Conservation (phyloP, 2,329 filamentous ascomycete genomes). For the Xylaria sp. region DNA sequence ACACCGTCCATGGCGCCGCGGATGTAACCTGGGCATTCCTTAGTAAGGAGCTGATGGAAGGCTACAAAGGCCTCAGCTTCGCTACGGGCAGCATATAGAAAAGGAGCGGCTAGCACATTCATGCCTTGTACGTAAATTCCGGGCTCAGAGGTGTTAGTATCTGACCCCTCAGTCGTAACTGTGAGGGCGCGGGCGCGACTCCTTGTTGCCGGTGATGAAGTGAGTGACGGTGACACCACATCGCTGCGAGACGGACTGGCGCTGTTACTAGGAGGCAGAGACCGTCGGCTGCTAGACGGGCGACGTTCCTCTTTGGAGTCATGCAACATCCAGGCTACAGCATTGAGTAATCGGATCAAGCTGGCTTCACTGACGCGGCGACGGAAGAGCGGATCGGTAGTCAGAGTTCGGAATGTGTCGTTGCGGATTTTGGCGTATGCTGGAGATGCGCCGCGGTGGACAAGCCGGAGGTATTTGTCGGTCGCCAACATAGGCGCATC, state of each 20-base stretch:
- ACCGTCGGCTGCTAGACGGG: conserved; percentile 29
- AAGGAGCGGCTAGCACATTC: conserved; percentile 95
- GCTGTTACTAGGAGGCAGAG: conserved; percentile 30
- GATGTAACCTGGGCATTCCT: conserved; percentile 89
- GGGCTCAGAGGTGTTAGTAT: conserved; percentile 56
- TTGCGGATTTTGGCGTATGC: conserved; percentile 97
- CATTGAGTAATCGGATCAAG: conserved; percentile 88
- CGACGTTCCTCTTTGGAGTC: conserved; percentile 59
- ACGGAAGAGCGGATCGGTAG: conserved; percentile 94
- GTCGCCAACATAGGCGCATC: conserved; percentile 80
- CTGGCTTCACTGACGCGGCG: conserved; percentile 92
- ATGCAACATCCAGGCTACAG: conserved; percentile 87
- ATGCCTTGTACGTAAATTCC: conserved; percentile 97
- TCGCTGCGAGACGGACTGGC: conserved; percentile 37
- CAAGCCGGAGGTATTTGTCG: conserved; percentile 80
- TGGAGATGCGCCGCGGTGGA: conserved; percentile 88
- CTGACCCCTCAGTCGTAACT: conserved; percentile 59
- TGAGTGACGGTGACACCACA: conserved; percentile 34
- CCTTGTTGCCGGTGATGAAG: conserved; percentile 42
- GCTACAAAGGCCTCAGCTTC: conserved; percentile 92
- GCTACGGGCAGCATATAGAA: conserved; percentile 88
- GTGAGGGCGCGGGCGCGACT: conserved; percentile 52
- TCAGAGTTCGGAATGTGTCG: conserved; percentile 93
- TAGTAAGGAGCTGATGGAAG: conserved; percentile 81
- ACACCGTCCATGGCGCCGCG: conserved; percentile 96